Conservation (phyloP, 2,329 filamentous ascomycete species). For the Colletotrichum trifolii region DNA sequence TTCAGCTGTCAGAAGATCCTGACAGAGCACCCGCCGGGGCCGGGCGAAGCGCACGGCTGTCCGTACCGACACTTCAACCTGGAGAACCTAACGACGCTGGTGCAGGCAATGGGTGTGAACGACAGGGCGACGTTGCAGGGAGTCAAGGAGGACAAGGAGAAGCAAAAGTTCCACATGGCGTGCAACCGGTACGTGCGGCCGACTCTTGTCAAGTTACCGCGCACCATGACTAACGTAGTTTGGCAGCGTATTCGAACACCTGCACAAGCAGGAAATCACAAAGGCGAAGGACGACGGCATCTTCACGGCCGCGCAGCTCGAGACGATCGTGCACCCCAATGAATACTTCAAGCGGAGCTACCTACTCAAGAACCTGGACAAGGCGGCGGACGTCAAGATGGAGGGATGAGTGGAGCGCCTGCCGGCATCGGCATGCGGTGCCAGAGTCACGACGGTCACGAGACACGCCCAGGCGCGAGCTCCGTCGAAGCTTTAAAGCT, state of each 20-base stretch:
- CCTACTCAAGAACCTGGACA: conserved; percentile 81
- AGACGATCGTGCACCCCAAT: conserved; percentile 97
- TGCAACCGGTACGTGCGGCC: conserved; percentile 78
- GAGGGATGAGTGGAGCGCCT: conserved; percentile 52
- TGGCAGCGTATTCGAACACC: conserved; percentile 83
- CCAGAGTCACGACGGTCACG: neutral
- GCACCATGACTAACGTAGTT: too few species aligned
- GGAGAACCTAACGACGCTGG: conserved; percentile 83
- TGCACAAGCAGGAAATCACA: conserved; percentile 83
- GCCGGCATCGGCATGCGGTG: neutral
- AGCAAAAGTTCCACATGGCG: conserved; percentile 91
- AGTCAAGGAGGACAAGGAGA: conserved; percentile 89
- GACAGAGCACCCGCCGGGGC: conserved; percentile 85
- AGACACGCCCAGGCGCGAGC: neutral
- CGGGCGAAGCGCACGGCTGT: conserved; percentile 93
- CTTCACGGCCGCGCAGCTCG: conserved; percentile 80
- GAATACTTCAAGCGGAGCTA: conserved; percentile 98
- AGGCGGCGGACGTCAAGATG: conserved; percentile 67
- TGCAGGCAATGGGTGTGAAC: conserved; percentile 82
- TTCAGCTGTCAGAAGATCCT: conserved; percentile 96
- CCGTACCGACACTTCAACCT: conserved; percentile 92
- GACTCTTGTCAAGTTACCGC: too few species aligned
- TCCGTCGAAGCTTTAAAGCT: neutral
- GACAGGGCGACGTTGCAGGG: conserved; percentile 82
- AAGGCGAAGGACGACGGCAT: conserved; percentile 79